Base-by-base conservation (phyloP, 2,329 filamentous ascomycete species). In the Aspergillus sojae region DNA sequence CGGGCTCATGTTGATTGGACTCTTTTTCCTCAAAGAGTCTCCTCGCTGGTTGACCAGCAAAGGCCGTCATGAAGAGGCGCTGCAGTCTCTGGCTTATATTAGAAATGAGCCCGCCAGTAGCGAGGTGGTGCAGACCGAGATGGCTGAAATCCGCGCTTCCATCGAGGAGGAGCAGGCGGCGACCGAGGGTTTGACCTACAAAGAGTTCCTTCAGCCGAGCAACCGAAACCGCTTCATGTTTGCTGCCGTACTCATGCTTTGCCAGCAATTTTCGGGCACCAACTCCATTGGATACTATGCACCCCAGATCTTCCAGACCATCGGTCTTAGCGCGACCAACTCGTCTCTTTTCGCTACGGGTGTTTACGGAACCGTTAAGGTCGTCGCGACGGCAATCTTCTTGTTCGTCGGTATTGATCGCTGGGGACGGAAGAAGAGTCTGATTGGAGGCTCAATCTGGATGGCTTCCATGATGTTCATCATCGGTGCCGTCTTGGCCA, bases 21-120 rank as follows among this genome's bases (percentile, higher is more conserved):
- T 85, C 16, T 68, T 83, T 52, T 85, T 85, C 72, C 77, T 84
- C 53, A 84, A 83, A 59, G 84, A 85, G 63, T 82, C 79, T 2
- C 82, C 84, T 1, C 80, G 84, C 21, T 86, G 83, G 82, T 77
- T 85, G n/a, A 80, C 83, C n/a, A 81, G 82, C 68, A 82, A 85
- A 74, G 81, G 81, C 60, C 78, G 79, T 3, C 72, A 80, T 21
- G 73, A 79, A 5, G 80, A 83, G 23, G 84, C 83, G 0, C 76
- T 75, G 10, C 63, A 68, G 12, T 75, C 76, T 0, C 70, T 80
- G 1, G 72, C 75, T 11, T 77, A 78, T 61, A 78, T 79, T 59
- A 74, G 76, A 5, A 76, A 74, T 62, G 75, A 76, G 57, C 36
- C 70, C 1, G 53, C 64, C 10, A 64, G 68, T 39, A 72, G 68